Evolutionary conservation across 768 basidiomycete species (phyloP), one percentile per base, ranked within the genome.

Genomic region (Leccinum truebloodii): DNA sequence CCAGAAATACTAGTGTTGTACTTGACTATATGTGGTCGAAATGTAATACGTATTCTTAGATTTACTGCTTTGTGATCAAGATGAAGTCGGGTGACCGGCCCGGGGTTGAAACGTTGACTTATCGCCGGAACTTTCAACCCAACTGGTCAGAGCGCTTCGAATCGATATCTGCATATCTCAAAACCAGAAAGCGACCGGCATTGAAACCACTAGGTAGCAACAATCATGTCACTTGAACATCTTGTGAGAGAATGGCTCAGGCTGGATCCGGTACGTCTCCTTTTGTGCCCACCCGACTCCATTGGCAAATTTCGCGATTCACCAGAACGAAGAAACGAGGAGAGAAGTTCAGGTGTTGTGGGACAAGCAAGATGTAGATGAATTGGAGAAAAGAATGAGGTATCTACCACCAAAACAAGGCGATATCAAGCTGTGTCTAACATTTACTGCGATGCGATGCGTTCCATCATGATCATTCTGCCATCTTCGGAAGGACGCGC

Each of bases 241-340:
- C 75, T 82, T 30, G 81, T 83, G n/a, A 71, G 72, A 13, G 79
- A 82, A 65, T 85, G 83, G 83, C 71, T 85, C 50, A 74, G 73
- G 52, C 60, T 82, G 41, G 83, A 85, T 66, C 73, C 76, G 58
- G 84, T 83, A 58, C n/a, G 59, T 46, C 18, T 16, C 26, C 3
- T 18, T 28, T 24, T 28, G 14, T 50, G 26, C 39, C 24, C 8
- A 24, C 49, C 5, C 48, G 6, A 46, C 26, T 57, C 5, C 30
- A 49, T 34, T 14, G 39, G 4, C 13, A 2, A 44, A 59, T 24
- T 32, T 46, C 20, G 0, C 26, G 14, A 26, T 13, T 34, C 37
- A 18, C 49, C 46, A 81, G 80, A 80, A 79, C 44, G 72, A 73
- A 50, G 64, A 66, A n/a, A 80, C 79, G 4, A 71, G 71, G 55